phyloP scores from a whole-genome alignment of 805 yeast species.

The Hanseniaspora clermontiae region DNA sequence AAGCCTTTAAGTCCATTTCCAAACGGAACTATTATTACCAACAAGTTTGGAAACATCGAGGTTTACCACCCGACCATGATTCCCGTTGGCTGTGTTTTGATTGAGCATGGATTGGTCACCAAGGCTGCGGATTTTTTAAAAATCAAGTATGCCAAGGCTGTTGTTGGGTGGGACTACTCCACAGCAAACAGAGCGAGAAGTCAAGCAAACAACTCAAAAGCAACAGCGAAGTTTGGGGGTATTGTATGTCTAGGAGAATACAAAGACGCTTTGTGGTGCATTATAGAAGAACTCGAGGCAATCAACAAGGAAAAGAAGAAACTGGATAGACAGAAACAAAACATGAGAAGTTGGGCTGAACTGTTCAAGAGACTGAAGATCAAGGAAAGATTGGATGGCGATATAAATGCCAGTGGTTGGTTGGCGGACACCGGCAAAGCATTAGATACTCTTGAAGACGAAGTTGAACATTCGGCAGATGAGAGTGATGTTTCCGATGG shows the following conservation, averaged over 20 bases:
- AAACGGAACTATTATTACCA: slow-evolving; percentile 59
- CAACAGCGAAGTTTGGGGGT: slow-evolving; percentile 8
- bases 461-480: background rate
- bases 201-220: background rate
- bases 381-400: slow-evolving; percentile 30
- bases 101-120: slow-evolving; percentile 42
- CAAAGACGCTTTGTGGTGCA: slow-evolving; percentile 27
- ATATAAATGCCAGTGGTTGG: slow-evolving; percentile 6
- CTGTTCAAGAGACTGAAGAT: slow-evolving; percentile 27
- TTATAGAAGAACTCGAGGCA: slow-evolving; percentile 15
- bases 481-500: background rate
- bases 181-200: slow-evolving; percentile 31
- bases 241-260: slow-evolving; percentile 55
- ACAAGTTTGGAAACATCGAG: slow-evolving; percentile 75
- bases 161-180: slow-evolving; percentile 73
- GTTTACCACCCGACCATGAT: slow-evolving; percentile 67
- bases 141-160: slow-evolving; percentile 77
- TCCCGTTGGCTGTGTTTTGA: slow-evolving; percentile 62
- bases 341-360: slow-evolving; percentile 31
- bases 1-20: slow-evolving; percentile 45
- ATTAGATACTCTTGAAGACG: background rate
- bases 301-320: slow-evolving; percentile 29
- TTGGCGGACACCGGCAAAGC: background rate
- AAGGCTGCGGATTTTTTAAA: slow-evolving; percentile 60
- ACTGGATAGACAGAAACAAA: slow-evolving; percentile 33